phyloP scores from a whole-genome alignment of 1,139 yeast species.

The Saccharomyces hybrid region DNA sequence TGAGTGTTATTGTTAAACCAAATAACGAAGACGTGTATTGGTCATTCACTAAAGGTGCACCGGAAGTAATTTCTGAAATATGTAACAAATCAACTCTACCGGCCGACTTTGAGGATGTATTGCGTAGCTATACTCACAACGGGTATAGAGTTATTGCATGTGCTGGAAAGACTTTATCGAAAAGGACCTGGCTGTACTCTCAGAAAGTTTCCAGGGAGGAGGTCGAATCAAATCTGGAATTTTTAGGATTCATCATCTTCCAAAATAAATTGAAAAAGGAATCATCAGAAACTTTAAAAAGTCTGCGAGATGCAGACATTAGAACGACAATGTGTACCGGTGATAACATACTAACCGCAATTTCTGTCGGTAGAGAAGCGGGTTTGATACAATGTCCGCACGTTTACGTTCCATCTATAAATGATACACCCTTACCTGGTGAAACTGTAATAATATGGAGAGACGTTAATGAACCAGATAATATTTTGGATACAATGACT shows the following conservation, averaged over 20 bases:
- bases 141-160: constrained; percentile 95
- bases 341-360: constrained; percentile 87
- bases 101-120: constrained; percentile 57
- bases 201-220: constrained; percentile 48
- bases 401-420: constrained; percentile 65
- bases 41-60: constrained; percentile 89
- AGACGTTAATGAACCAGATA: constrained; percentile 50
- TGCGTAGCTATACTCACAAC: constrained; percentile 79
- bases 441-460: constrained; percentile 49
- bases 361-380: constrained; percentile 86
- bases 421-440: constrained; percentile 19
- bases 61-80: constrained; percentile 82
- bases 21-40: constrained; percentile 33
- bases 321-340: constrained; percentile 97
- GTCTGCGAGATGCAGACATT: constrained; percentile 56
- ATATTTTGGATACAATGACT: constrained; percentile 53
- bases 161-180: constrained; percentile 54
- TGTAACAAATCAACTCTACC: constrained; percentile 72
- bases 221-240: constrained; percentile 60
- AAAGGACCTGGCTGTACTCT: constrained; percentile 38
- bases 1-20: constrained; percentile 69
- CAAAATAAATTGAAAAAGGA: constrained; percentile 78
- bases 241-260: constrained; percentile 83
- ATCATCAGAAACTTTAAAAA: constrained; percentile 53
- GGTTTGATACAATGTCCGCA: constrained; percentile 46